A percentile compares a stretch with the other conserved stretches of the same genome.
Evolutionary conservation across 2,329 filamentous ascomycete genomes (phyloP).

Genomic region (Eutypa lata): DNA sequence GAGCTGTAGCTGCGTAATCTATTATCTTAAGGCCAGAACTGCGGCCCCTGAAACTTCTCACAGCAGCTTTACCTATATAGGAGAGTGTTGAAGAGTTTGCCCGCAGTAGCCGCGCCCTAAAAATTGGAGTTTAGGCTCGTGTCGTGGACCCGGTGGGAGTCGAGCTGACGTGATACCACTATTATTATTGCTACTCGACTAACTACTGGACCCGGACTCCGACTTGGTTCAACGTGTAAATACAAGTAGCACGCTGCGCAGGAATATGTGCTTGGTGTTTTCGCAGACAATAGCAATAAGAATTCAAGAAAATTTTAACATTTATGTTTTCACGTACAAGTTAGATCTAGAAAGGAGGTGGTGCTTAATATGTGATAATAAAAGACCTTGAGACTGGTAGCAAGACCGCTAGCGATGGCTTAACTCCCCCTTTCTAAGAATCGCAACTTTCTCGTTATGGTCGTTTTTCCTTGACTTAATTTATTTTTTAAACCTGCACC

Average conservation of each 20-base stretch:
- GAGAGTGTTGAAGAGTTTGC: neutral
- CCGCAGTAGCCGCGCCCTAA: neutral
- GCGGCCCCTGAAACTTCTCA: neutral
- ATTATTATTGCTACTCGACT: neutral
- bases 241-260: neutral
- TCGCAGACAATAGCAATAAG: neutral
- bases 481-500: too few relatives aligned
- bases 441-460: neutral
- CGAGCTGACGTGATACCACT: neutral
- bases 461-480: too few relatives aligned
- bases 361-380: too few relatives aligned
- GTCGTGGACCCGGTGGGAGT: too few relatives aligned
- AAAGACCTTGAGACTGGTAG: too few relatives aligned
- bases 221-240: neutral
- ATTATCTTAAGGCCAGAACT: neutral
- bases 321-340: too few relatives aligned
- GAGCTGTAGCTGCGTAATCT: neutral
- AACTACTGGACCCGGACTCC: neutral
- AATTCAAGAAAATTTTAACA: conserved; percentile 12
- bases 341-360: too few relatives aligned
- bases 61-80: neutral
- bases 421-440: too few relatives aligned
- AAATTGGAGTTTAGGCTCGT: neutral
- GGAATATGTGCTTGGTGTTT: neutral
- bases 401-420: too few relatives aligned